These are phyloP conservation scores for Xerocomellus chrysenteron DNA, from an alignment of 768 basidiomycete genomes.

Conservation along the genomic window DNA sequence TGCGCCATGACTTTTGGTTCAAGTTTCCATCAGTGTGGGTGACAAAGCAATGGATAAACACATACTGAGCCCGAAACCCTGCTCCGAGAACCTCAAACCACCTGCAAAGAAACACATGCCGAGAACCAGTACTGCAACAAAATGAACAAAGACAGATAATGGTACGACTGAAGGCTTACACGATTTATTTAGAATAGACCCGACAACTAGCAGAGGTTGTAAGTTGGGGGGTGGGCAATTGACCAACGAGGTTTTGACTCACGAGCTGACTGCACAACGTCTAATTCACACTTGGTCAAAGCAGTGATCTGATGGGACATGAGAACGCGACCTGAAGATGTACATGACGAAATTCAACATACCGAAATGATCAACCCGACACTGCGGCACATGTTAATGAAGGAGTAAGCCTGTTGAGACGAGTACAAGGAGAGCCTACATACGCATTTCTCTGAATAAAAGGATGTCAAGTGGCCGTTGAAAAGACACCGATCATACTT, in stretches of 20 bases:
- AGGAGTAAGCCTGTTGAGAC: neutral
- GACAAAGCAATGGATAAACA: too few species aligned
- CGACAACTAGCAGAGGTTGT: conserved; percentile 54
- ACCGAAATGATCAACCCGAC: conserved; percentile 70
- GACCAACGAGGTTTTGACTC: conserved; percentile 21
- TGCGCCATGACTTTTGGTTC: too few species aligned
- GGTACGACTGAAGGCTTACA: conserved; percentile 34
- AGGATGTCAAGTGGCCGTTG: neutral
- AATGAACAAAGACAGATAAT: neutral
- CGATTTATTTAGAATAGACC: conserved; percentile 80
- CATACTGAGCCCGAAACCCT: conserved; percentile 46
- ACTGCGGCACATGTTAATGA: conserved; percentile 21
- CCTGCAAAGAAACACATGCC: conserved; percentile 39
- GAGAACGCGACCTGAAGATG: neutral
- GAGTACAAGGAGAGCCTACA: neutral
- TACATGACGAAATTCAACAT: neutral
- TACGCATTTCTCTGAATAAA: conserved; percentile 29
- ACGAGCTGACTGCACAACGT: conserved; percentile 79
- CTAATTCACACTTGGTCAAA: conserved; percentile 71
- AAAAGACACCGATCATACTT: conserved; percentile 17
- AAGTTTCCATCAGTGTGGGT: too few species aligned
- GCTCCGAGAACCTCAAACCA: conserved; percentile 70
- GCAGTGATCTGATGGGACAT: conserved; percentile 60
- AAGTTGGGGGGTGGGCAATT: neutral
- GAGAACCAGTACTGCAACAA: conserved; percentile 66